Evolutionary conservation across 108 stramenopile genomes (phyloP), one percentile per base, ranked within the genome.

Genomic region (Pelagomonas calceolata): DNA sequence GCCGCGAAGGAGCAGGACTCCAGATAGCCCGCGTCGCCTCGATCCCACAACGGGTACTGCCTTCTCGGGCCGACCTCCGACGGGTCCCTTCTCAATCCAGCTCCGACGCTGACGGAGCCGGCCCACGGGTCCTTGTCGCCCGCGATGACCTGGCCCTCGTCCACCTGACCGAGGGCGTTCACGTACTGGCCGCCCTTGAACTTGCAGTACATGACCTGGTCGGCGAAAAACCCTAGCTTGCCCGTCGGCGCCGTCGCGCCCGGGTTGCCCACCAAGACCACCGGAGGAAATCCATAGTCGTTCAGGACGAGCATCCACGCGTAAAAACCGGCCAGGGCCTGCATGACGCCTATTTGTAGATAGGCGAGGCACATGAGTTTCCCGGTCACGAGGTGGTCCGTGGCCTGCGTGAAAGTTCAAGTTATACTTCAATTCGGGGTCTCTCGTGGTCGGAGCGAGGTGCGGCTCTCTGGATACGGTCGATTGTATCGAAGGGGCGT

Each of bases 351-450:
- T 26, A 82, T 79, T 36, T 85, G 78, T 10, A 81, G 73, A 75
- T 88, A 88, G 35, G 82, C 77, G 66, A 75, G 84, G 44, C 70
- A 68, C 37, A 88, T 66, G 39, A 88, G 81, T 65, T 74, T 73
- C 35, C 36, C 36, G 9, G 86, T 84, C 46, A 87, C 84, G 18
- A 88, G 86, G 51, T 84, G 80, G 70, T 85, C 85, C 26, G 78
- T 65, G 66, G 74, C n/a, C n/a, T n/a, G n/a, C n/a, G n/a, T n/a
- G n/a, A n/a, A n/a, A n/a, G n/a, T n/a, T n/a, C n/a, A n/a, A n/a
- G n/a, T n/a, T n/a, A n/a, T n/a, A n/a, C n/a, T n/a, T n/a, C n/a
- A n/a, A n/a, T n/a, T n/a, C n/a, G n/a, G n/a, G n/a, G n/a, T n/a
- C n/a, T n/a, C n/a, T n/a, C n/a, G n/a, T n/a, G n/a, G n/a, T n/a